These are phyloP conservation scores for Elaphomyces granulatus DNA, from an alignment of 495 filamentous ascomycete genomes.

Conservation along the genomic window DNA sequence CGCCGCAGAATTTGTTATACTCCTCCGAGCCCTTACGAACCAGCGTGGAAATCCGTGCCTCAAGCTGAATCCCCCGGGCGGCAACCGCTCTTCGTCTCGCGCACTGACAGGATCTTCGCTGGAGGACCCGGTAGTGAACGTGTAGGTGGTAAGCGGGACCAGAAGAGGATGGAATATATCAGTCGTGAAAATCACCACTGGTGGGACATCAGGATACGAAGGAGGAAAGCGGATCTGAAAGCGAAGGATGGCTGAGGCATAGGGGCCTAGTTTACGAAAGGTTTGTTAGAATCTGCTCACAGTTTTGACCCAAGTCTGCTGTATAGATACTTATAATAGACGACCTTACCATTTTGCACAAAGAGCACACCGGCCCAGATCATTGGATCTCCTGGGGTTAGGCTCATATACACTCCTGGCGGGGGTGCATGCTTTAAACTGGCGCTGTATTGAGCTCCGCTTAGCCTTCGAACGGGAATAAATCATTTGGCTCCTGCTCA, in stretches of 20 bases:
- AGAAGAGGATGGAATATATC: constrained; percentile 93
- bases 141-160: constrained; percentile 78
- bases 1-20: constrained; percentile 14
- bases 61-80: constrained; percentile 77
- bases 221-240: constrained; percentile 81
- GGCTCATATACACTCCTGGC: constrained; percentile 69
- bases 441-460: constrained; percentile 36
- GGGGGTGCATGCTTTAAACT: constrained; percentile 70
- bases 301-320: no score
- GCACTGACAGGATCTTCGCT: constrained; percentile 60
- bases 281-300: background rate
- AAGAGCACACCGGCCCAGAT: constrained; percentile 87
- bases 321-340: no score
- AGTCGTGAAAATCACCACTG: constrained; percentile 71
- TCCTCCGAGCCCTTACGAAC: constrained; percentile 45
- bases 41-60: constrained; percentile 81
- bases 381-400: constrained; percentile 64
- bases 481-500: background rate
- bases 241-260: constrained; percentile 72
- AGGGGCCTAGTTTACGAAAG: constrained; percentile 49
- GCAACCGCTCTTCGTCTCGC: constrained; percentile 63
- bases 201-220: constrained; percentile 63
- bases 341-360: constrained; percentile 57
- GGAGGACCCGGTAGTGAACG: constrained; percentile 62
- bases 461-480: background rate